phyloP scores from a whole-genome alignment of 208 protist genomes.

The Kentomonas sorsogonicus region DNA sequence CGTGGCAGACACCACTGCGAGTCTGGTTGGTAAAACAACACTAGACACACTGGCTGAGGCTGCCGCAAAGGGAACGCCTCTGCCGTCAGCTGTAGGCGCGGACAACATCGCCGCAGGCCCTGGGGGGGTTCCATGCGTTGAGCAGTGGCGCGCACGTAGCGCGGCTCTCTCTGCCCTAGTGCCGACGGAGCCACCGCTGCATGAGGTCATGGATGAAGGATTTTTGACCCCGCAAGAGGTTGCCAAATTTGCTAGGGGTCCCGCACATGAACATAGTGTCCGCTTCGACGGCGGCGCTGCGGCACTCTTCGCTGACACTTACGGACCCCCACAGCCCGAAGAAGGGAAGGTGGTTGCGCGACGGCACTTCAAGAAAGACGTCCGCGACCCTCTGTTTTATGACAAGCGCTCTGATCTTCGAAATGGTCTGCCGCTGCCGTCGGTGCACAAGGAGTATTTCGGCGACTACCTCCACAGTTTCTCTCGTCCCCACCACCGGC shows the following conservation, averaged over 20 bases:
- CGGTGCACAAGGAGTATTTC: slow-evolving; percentile 44
- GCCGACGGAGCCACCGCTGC: no score
- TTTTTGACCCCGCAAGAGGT: slow-evolving; percentile 53
- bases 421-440: slow-evolving; percentile 76
- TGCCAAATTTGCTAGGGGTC: slow-evolving; percentile 31
- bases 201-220: slow-evolving; percentile 30
- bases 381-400: slow-evolving; percentile 76
- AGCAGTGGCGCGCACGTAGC: no score
- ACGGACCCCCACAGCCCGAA: slow-evolving; percentile 46
- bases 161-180: no score
- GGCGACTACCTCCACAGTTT: slow-evolving; percentile 48
- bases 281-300: no score
- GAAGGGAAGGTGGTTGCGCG: slow-evolving; percentile 51
- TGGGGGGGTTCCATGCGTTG: no score
- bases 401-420: slow-evolving; percentile 69
- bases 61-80: no score
- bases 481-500: slow-evolving; percentile 29
- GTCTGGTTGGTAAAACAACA: no score
- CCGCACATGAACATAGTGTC: slow-evolving; percentile 43
- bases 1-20: no score
- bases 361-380: slow-evolving; percentile 51
- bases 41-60: no score
- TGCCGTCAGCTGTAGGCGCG: no score
- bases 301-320: slow-evolving; percentile 48
- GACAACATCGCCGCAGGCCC: no score